phyloP scores from a whole-genome alignment of 208 protist genomes.

The Trypanosoma melophagium region DNA sequence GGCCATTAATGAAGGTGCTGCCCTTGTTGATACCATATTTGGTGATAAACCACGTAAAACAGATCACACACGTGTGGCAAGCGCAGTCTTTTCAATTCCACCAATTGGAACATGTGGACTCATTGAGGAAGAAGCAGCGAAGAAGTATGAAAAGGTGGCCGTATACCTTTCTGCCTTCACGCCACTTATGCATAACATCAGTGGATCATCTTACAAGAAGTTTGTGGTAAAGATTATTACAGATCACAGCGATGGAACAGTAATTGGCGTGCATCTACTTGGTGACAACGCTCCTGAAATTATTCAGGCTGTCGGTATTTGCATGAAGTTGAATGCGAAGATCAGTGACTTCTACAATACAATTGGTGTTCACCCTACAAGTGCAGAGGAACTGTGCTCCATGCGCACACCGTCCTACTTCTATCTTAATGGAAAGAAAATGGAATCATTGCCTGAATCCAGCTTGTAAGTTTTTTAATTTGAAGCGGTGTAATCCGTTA shows the following conservation, averaged over 20 bases:
- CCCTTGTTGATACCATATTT: constrained; percentile 86
- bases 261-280: constrained; percentile 90
- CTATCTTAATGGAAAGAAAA: constrained; percentile 68
- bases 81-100: constrained; percentile 91
- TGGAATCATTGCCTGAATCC: constrained; percentile 64
- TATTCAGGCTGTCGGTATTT: constrained; percentile 88
- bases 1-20: constrained; percentile 86
- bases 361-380: constrained; percentile 96
- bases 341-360: constrained; percentile 94
- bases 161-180: constrained; percentile 88
- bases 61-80: constrained; percentile 85
- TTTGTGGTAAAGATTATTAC: constrained; percentile 87
- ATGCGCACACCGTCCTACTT: constrained; percentile 85
- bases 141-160: constrained; percentile 63
- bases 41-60: constrained; percentile 63
- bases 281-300: constrained; percentile 87
- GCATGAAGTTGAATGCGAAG: constrained; percentile 90
- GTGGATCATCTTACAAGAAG: constrained; percentile 81
- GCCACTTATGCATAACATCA: constrained; percentile 90
- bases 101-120: constrained; percentile 85
- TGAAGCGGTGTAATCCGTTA: too few species aligned
- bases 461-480: constrained; percentile 65
- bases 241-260: constrained; percentile 66
- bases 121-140: constrained; percentile 80
- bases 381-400: constrained; percentile 92